These are phyloP conservation scores for Pyrenula aspistea DNA, from an alignment of 495 filamentous ascomycete species.

Conservation along the genomic window DNA sequence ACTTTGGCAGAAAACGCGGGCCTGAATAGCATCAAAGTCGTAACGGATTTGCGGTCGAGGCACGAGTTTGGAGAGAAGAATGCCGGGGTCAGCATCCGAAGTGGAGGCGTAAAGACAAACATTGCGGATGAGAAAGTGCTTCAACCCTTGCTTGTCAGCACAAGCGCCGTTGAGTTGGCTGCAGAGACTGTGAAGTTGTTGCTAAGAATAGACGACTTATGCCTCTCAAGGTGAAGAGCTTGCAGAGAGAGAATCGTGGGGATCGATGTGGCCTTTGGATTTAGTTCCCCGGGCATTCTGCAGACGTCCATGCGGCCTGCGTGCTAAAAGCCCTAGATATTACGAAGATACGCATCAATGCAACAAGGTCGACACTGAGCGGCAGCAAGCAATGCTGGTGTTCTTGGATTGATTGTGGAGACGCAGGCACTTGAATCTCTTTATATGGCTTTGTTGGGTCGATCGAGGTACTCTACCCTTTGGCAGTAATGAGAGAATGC, in stretches of 20 bases:
- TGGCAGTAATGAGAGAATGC: background rate
- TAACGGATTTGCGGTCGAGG: conserved; percentile 89
- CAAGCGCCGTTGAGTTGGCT: conserved; percentile 91
- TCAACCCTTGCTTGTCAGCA: conserved; percentile 91
- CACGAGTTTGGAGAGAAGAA: conserved; percentile 92
- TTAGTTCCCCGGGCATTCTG: too few relatives aligned
- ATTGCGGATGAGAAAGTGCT: conserved; percentile 96
- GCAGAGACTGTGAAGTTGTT: conserved; percentile 99
- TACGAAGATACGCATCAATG: too few relatives aligned
- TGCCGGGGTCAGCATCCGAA: conserved; percentile 93
- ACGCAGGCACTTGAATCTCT: too few relatives aligned
- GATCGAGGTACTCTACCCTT: too few relatives aligned
- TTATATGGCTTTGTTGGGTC: too few relatives aligned
- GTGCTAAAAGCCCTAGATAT: too few relatives aligned
- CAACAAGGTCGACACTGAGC: too few relatives aligned
- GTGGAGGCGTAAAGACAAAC: conserved; percentile 86
- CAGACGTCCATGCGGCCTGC: too few relatives aligned
- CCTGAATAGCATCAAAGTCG: conserved; percentile 93
- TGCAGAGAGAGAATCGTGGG: too few relatives aligned
- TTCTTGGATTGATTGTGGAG: too few relatives aligned
- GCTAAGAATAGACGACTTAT: conserved; percentile 92
- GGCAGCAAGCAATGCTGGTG: too few relatives aligned
- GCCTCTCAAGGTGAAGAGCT: conserved; percentile 47
- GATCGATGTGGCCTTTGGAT: too few relatives aligned
- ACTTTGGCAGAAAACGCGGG: conserved; percentile 96